Percentiles rank a stretch among this genome's conserved stretches.
Evolutionary conservation across 2,329 filamentous ascomycete species (phyloP).

Genomic region (Cryphonectria naterciae): DNA sequence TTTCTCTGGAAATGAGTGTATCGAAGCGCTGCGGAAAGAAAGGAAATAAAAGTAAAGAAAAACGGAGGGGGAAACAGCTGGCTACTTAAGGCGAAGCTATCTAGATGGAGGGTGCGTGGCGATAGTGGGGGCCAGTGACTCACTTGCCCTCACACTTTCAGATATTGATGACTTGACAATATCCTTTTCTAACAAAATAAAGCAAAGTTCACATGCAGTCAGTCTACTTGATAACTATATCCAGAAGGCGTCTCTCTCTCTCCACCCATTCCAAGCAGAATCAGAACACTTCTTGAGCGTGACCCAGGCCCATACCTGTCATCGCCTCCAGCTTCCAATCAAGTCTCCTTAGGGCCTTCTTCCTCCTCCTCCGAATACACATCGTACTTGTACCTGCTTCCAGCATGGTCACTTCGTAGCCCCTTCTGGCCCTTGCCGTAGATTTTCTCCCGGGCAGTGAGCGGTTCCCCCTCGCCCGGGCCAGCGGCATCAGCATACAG

Average conservation of each 20-base stretch:
- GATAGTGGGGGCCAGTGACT: no score
- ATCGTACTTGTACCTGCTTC: slow-evolving; percentile 64
- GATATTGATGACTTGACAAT: no score
- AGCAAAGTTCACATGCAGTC: no score
- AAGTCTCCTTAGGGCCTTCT: neutral
- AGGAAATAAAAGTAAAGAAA: no score
- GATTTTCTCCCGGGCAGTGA: slow-evolving; percentile 63
- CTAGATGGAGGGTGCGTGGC: no score
- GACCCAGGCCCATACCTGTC: neutral
- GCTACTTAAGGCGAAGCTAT: no score
- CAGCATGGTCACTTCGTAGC: slow-evolving; percentile 62
- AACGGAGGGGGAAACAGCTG: no score
- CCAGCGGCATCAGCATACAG: slow-evolving; percentile 39
- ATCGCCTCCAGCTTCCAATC: neutral
- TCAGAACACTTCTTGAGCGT: neutral
- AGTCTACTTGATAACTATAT: no score
- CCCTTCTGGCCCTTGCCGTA: slow-evolving; percentile 63
- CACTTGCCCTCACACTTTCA: no score
- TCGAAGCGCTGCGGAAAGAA: no score
- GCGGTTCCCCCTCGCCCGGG: slow-evolving; percentile 34
- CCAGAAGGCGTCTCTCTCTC: neutral
- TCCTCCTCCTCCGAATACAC: slow-evolving; percentile 64
- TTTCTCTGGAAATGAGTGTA: no score
- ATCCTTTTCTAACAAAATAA: no score
- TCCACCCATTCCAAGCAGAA: neutral